A percentile compares a stretch with the other conserved stretches of the same genome.
Evolutionary conservation across 495 filamentous ascomycete species (phyloP).

Genomic region (Aspergillus baeticus): DNA sequence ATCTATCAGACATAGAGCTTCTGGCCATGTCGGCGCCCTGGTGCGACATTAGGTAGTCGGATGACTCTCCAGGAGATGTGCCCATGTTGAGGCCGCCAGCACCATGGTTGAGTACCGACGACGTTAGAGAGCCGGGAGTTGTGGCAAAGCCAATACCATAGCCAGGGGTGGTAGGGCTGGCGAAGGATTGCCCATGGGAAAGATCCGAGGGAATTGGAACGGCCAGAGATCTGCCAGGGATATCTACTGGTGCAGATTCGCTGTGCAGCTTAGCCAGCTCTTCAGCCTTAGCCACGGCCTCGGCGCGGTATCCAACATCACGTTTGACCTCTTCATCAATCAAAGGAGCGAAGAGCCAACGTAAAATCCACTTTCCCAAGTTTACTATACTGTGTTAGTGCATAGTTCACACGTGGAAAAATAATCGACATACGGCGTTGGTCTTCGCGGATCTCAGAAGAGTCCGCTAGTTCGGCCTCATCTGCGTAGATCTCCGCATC

Average conservation of each 20-base stretch:
- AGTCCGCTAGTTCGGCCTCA: conserved; percentile 69
- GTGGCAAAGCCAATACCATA: conserved; percentile 71
- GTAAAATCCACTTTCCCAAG: conserved; percentile 93
- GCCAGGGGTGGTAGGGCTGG: conserved; percentile 66
- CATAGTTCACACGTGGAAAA: neutral
- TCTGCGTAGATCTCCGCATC: conserved; percentile 98
- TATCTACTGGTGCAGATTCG: conserved; percentile 64
- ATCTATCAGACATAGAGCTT: conserved; percentile 47
- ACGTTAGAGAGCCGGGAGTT: conserved; percentile 52
- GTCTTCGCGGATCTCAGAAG: conserved; percentile 81
- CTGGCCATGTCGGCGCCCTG: conserved; percentile 44
- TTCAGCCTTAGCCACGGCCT: conserved; percentile 59
- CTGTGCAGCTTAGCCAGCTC: conserved; percentile 54
- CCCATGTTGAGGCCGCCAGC: conserved; percentile 23
- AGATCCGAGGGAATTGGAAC: conserved; percentile 44
- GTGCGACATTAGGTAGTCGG: conserved; percentile 22
- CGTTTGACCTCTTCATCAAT: conserved; percentile 86
- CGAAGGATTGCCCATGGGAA: conserved; percentile 52
- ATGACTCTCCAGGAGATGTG: conserved; percentile 35
- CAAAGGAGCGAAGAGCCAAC: conserved; percentile 86
- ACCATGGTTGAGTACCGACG: conserved; percentile 25
- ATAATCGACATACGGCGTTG: conserved; percentile 73
- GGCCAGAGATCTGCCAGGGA: conserved; percentile 57
- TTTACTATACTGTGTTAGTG: conserved; percentile 64
- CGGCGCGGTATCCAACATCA: conserved; percentile 69